Evolutionary conservation across 2,329 filamentous ascomycete species (phyloP), one percentile per base, ranked within the genome.

Genomic region (Pezicula rhizophila): DNA sequence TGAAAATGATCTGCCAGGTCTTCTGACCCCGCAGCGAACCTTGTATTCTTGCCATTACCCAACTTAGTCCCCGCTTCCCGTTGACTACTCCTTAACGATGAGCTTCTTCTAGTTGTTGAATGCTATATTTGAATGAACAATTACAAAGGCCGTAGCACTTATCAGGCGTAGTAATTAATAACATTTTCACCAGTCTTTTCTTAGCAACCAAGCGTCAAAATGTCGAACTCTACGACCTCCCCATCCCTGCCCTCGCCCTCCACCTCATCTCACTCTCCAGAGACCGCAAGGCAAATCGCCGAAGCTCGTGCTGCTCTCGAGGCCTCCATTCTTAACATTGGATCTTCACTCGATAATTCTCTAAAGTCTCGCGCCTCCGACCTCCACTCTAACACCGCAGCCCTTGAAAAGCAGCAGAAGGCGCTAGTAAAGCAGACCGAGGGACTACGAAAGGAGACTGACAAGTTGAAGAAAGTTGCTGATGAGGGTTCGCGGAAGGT

Each of bases 261-360:
- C 5, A 51, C 43, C 11, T 20, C 48, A n/a, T 35, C 47, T n/a
- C 58, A 53, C 31, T 60, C 59, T 11, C 60, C 60, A 4, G 57
- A 61, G 47, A 55, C 60, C 8, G 41, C 42, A 8, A 58, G 60
- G n/a, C 62, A 63, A 60, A 71, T 82, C 17, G 66, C 72, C 43
- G 75, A 82, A 61, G 80, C 81, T 35, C 79, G 80, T 54, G 66
- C 70, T 26, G 79, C 78, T 8, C 71, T 85, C 46, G 71, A 82
- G 31, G 81, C 80, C 18, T 78, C 77, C 42, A 63, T 66, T 48
- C 49, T 48, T 45, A 61, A 63, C 41, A 76, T 90, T 46, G 83
- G 84, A 60, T 84, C 85, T 64, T 78, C 83, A 58, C 74, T 90
- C 56, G 84, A 89, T 70, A 70, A 75, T 41, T 78, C 85, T 60